Percentiles rank a stretch among this genome's conserved stretches.
These are phyloP conservation scores for Termitomyces titanicus DNA, from an alignment of 768 basidiomycete species.

Conservation along the genomic window DNA sequence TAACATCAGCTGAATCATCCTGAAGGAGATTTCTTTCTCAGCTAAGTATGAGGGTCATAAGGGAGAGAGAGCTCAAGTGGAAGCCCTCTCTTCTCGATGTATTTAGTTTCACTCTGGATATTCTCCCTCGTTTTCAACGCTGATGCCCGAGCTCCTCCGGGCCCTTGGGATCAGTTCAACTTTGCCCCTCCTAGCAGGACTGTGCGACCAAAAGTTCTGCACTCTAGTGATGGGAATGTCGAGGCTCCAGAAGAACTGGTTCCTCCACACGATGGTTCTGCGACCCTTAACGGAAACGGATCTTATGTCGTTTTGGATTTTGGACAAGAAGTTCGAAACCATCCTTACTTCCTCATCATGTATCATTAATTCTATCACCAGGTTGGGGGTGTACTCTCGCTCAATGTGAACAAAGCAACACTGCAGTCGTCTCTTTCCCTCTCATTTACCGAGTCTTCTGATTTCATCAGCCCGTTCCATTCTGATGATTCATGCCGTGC, in stretches of 20 bases:
- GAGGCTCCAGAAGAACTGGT: slow-evolving; percentile 23
- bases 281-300: slow-evolving; percentile 25
- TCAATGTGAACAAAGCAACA: slow-evolving; percentile 24
- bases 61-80: background rate
- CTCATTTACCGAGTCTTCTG: slow-evolving; percentile 47
- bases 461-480: slow-evolving; percentile 39
- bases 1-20: background rate
- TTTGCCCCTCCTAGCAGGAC: slow-evolving; percentile 30
- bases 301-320: slow-evolving; percentile 38
- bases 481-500: slow-evolving; percentile 39
- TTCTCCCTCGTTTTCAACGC: background rate
- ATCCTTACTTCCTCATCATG: background rate
- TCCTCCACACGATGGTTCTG: slow-evolving; percentile 15
- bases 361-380: slow-evolving; percentile 7
- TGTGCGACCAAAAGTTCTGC: slow-evolving; percentile 28
- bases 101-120: background rate
- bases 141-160: slow-evolving; percentile 28
- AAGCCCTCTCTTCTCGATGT: background rate
- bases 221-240: slow-evolving; percentile 23
- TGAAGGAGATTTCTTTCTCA: background rate
- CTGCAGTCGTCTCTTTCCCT: slow-evolving; percentile 34
- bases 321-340: slow-evolving; percentile 28
- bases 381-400: slow-evolving; percentile 30
- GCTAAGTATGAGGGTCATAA: background rate
- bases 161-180: slow-evolving; percentile 43